Base-by-base conservation (phyloP, 2,329 filamentous ascomycete species). In the Gnomoniopsis smithogilvyi region DNA sequence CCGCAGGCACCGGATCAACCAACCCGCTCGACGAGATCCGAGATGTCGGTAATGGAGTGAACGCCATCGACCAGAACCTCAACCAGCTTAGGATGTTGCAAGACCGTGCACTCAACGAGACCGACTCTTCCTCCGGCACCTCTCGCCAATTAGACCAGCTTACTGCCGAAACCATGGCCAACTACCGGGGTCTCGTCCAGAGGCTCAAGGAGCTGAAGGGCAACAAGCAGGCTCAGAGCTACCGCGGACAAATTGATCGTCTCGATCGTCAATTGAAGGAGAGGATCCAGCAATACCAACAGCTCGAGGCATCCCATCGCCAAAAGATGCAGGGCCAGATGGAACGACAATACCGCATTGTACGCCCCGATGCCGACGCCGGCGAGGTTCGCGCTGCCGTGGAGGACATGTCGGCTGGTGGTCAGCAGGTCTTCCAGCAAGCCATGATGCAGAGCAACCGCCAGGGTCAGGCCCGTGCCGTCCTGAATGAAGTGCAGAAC, bases 311-410 rank as follows among this genome's bases (percentile, higher is more conserved):
- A 1, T 82, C 87, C 22, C 96, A 93, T 81, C 85, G 89, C 70
- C 89, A 90, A 74, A 87, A 89, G 66, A 86, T 91, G 34, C 84
- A 91, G 71, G 89, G 92, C 52, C 91, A 96, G 74, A 90, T 96
- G 77, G 89, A 87, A 65, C 85, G 95, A 57, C 92, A 97, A 72
- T 96, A 96, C 76, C 85, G 90, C 60, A 97, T 98, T 70, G 93
- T 95, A 57, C 84, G 87, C 64, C 91, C 92, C 22, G 87, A 96
- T 59, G 91, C 91, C 3, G 83, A 85, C 30, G 90, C 95, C 56
- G 79, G 82, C 47, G 92, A 98, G 73, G 85, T 97, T 30, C 82
- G 83, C 60, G 84, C 88, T 59, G 92, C 91, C 17, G 89, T 93
- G 0, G 86, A 94, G 68, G 86, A 91, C 67, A 81, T 83, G 66